Evolutionary conservation across 2,329 filamentous ascomycete species (phyloP).

Genomic region (Hortaea werneckii): DNA sequence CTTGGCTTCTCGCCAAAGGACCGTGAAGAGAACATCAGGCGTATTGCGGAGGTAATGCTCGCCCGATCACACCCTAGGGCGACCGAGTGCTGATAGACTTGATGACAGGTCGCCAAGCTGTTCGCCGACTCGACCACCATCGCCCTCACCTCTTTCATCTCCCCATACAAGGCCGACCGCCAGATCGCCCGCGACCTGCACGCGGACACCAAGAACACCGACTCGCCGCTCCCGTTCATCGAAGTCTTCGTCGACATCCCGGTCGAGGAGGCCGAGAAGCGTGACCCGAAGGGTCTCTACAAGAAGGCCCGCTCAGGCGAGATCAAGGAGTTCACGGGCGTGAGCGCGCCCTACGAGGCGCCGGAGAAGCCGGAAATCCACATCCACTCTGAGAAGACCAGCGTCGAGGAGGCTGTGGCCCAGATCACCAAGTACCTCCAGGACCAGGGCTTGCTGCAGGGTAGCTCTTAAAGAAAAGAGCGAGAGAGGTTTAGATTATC

Average conservation of each 20-base stretch:
- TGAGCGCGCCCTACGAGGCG: conserved; percentile 89
- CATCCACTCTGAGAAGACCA: conserved; percentile 70
- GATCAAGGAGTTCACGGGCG: conserved; percentile 96
- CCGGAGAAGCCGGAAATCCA: conserved; percentile 78
- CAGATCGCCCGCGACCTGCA: conserved; percentile 74
- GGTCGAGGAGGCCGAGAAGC: conserved; percentile 82
- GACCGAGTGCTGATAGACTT: too few species aligned
- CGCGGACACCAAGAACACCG: conserved; percentile 46
- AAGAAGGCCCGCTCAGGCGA: conserved; percentile 90
- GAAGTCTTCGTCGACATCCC: conserved; percentile 92
- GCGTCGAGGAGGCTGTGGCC: conserved; percentile 77
- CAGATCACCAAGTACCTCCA: conserved; percentile 75
- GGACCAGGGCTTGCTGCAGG: conserved; percentile 44
- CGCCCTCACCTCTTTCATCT: conserved; percentile 93
- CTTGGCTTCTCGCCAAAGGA: conserved; percentile 88
- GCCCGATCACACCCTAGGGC: not conserved
- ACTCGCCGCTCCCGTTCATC: conserved; percentile 67
- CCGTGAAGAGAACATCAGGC: conserved; percentile 93
- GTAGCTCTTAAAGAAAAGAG: not conserved
- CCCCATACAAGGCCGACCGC: conserved; percentile 81
- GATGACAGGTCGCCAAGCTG: conserved; percentile 68
- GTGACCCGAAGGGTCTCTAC: conserved; percentile 95
- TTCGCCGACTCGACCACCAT: conserved; percentile 85
- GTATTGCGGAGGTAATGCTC: conserved; percentile 63
- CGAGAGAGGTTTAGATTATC: not conserved